Evolutionary conservation across 1,284 basidiomycete genomes (phyloP), one percentile per base, ranked within the genome.

Genomic region (Cryptococcus sp.): DNA sequence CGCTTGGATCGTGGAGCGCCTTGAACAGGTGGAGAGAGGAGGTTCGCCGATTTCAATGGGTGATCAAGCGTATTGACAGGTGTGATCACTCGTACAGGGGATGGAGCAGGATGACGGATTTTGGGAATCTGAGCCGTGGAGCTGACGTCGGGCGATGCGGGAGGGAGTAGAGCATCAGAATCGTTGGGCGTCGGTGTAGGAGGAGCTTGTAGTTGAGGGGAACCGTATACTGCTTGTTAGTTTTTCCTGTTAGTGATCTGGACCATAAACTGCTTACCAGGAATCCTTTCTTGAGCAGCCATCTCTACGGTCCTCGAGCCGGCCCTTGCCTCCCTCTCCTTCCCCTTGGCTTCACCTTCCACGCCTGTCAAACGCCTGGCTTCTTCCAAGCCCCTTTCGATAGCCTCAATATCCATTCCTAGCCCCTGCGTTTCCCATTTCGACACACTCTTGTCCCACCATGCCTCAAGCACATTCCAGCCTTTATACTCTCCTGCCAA

Each of bases 381-480:
- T 54, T 70, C 67, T 21, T 56, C 56, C 46, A 71, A 42, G 11
- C 70, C 68, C 28, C 64, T 63, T 57, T 73, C 72, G 13, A 75
- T 61, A 39, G 68, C 71, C 10, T 69, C 70, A 7, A 73, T 68
- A 50, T 74, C 72, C 45, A 82, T 75, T 23, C 88, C 78, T 28
- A 90, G 72, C 3, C 89, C 89, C 25, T 83, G 78, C 62, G 86
- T 83, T 54, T 85, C 82, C 91, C 91, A 94, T 67, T 83, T 84
- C 67, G 85, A 81, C 46, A 90, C 78, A 72, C 88, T 91, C 61
- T 81, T 80, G 75, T 93, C 91, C 50, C 88, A 91, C 85, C 86
- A 88, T 19, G 90, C 91, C 72, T 94, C 91, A 54, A 93, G 76
- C 14, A 91, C 87, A 67, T 80, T 87, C 91, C 90, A 93, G 1